Conservation (phyloP, 495 filamentous ascomycete species). For the Parachaetomium inaequale region DNA sequence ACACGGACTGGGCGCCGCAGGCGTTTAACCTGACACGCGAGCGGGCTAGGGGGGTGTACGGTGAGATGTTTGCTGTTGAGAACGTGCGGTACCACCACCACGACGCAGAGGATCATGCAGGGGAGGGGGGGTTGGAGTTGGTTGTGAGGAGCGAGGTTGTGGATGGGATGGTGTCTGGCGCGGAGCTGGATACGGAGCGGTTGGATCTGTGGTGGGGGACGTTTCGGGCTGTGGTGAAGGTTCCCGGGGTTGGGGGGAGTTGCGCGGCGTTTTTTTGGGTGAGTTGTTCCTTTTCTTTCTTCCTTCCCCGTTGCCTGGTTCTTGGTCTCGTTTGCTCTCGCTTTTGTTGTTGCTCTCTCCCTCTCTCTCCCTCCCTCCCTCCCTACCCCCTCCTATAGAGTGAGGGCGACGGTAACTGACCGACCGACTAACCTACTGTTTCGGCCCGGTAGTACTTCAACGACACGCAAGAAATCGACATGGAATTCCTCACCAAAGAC, state of each 20-base stretch:
- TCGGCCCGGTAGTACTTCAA: constrained; percentile 62
- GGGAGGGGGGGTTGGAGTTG: constrained; percentile 51
- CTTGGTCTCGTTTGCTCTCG: not conserved
- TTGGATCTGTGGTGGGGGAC: constrained; percentile 62
- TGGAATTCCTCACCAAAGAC: constrained; percentile 66
- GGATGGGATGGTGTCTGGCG: constrained; percentile 53
- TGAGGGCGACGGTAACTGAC: not conserved
- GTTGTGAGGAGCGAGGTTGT: constrained; percentile 49
- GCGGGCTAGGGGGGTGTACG: constrained; percentile 58
- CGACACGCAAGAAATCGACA: constrained; percentile 75
- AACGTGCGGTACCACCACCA: constrained; percentile 56
- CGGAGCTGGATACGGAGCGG: constrained; percentile 56
- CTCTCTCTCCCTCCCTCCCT: not conserved
- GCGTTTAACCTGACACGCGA: constrained; percentile 56
- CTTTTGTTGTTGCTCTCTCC: not conserved
- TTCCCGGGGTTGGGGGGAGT: constrained; percentile 56
- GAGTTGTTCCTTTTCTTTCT: constrained; percentile 19
- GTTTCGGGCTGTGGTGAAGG: constrained; percentile 63
- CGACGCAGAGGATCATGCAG: constrained; percentile 31
- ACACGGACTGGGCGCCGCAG: constrained; percentile 61
- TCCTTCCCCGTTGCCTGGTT: not conserved
- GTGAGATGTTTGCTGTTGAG: constrained; percentile 52
- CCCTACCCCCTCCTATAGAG: not conserved
- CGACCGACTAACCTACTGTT: not conserved
- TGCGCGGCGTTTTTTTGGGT: constrained; percentile 80